Evolutionary conservation across 495 filamentous ascomycete genomes (phyloP).

Genomic region (Apiosordaria backusii): DNA sequence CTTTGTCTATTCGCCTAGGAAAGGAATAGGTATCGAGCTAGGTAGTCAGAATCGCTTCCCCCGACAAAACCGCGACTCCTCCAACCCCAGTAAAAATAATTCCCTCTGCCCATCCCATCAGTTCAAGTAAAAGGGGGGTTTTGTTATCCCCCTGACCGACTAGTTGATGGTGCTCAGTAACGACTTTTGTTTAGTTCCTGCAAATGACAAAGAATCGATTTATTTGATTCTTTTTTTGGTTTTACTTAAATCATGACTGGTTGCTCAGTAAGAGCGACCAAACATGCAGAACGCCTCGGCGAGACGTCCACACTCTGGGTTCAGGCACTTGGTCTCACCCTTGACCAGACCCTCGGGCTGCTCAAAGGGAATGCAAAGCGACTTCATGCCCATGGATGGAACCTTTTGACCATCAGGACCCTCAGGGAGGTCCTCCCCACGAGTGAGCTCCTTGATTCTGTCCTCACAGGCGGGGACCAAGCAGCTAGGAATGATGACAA

Average conservation of each 20-base stretch:
- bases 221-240: background rate
- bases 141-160: background rate
- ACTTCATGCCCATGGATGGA: slow-evolving; percentile 96
- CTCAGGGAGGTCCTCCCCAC: background rate
- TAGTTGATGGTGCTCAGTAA: background rate
- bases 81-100: background rate
- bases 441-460: slow-evolving; percentile 67
- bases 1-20: background rate
- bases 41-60: background rate
- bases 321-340: slow-evolving; percentile 84
- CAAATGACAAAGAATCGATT: background rate
- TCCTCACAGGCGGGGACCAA: slow-evolving; percentile 81
- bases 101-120: background rate
- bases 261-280: slow-evolving; percentile 59
- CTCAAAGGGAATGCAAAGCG: slow-evolving; percentile 94
- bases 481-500: slow-evolving; percentile 85
- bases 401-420: slow-evolving; percentile 70
- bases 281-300: slow-evolving; percentile 88
- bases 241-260: background rate
- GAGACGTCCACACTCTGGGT: slow-evolving; percentile 69
- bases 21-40: background rate
- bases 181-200: background rate
- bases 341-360: slow-evolving; percentile 76
- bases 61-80: background rate
- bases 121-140: background rate